Evolutionary conservation across 495 filamentous ascomycete genomes (phyloP), one percentile per base, ranked within the genome.

Genomic region (Parathielavia hyrcaniae): DNA sequence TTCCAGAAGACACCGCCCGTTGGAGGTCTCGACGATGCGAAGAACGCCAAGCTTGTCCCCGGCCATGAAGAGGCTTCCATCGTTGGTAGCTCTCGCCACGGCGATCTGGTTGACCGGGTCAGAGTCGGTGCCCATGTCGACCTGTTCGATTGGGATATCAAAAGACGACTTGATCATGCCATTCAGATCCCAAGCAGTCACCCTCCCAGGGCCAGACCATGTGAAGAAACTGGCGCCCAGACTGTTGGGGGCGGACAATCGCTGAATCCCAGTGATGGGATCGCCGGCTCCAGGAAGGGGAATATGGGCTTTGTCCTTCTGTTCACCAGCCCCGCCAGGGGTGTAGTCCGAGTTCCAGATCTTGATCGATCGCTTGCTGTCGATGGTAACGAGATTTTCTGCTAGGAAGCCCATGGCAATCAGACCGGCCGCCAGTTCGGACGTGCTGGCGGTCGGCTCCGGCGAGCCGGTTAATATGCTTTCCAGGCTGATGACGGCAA

Each of bases 31-130:
- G 43, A 73, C 79, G 43, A 74, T 78, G 71, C 87, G 81, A 45
- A 97, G 71, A 40, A 92, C 81, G 46, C 93, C 93, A 54, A 86
- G 80, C 67, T 83, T 90, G 72, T 97, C 95, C 6, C 92, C 93
- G 16, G 87, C 82, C 8, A 92, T 77, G 52, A 97, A 82, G 56
- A 81, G 79, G 20, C 81, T 76, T 36, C 81, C 83, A 32, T 81
- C 74, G 46, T 75, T 71, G 0, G 81, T 83, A 36, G 86, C 78
- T 47, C 82, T 75, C 9, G 90, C 76, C 46, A 86, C 80, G 39
- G 83, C 88, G 55, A 97, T 72, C 61, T 95, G 90, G 62, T 98
- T 97, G 17, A 75, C 61, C 12, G 77, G 60, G 20, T 84, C 83
- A 17, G 68, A 44, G 23, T 86, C 84, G 54, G 83, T 79, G 32